Conservation (phyloP, 805 yeast genomes). For the Yarrowia sp. region DNA sequence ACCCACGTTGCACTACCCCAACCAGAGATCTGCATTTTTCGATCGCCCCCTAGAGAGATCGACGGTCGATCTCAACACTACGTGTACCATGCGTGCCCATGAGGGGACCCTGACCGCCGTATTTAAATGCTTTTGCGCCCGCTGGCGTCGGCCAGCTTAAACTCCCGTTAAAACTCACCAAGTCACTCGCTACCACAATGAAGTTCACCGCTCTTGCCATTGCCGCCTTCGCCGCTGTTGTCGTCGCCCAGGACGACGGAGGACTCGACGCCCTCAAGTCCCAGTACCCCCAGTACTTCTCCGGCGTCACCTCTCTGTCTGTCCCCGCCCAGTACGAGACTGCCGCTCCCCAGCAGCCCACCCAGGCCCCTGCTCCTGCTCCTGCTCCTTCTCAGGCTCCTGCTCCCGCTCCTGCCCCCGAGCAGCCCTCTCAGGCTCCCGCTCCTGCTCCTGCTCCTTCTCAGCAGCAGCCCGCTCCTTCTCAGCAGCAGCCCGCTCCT, state of each 20-base stretch:
- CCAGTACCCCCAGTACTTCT: slow-evolving; percentile 23
- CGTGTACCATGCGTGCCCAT: neutral
- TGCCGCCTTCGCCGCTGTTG: slow-evolving; percentile 15
- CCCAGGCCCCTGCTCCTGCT: slow-evolving; percentile 15
- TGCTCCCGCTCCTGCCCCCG: slow-evolving; percentile 8
- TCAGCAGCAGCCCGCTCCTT: neutral
- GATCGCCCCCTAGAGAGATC: slow-evolving; percentile 9
- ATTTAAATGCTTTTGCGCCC: neutral
- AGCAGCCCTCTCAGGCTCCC: slow-evolving; percentile 2
- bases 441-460: slow-evolving; percentile 15
- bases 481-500: neutral
- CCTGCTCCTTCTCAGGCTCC: neutral
- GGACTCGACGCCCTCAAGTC: slow-evolving; percentile 24
- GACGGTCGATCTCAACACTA: slow-evolving; percentile 9
- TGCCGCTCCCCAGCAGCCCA: slow-evolving; percentile 17
- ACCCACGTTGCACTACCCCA: neutral
- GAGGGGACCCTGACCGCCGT: neutral
- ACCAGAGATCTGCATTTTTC: slow-evolving; percentile 1
- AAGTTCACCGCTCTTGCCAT: slow-evolving; percentile 25
- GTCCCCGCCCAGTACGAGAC: slow-evolving; percentile 16
- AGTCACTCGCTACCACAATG: slow-evolving; percentile 15
- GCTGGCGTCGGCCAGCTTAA: slow-evolving; percentile 7
- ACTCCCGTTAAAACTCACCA: slow-evolving; percentile 17
- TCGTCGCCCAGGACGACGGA: slow-evolving; percentile 24
- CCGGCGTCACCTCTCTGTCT: slow-evolving; percentile 20